phyloP scores from a whole-genome alignment of 768 basidiomycete species.

The Amanita thiersii region DNA sequence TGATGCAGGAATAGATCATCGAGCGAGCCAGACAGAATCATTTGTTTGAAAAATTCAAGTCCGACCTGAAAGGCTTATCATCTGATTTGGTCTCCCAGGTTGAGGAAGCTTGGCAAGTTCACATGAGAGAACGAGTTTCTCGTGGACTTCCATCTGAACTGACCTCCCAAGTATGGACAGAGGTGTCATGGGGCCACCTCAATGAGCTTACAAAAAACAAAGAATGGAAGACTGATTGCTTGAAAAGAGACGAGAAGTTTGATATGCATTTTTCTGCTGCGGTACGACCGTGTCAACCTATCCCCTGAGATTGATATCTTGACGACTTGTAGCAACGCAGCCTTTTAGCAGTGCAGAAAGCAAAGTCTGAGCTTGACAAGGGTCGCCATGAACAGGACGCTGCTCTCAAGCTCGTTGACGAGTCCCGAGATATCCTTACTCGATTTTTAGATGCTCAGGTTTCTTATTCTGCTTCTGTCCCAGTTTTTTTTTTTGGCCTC shows the following conservation, averaged over 20 bases:
- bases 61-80: slow-evolving; percentile 46
- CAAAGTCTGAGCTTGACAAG: slow-evolving; percentile 32
- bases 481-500: slow-evolving; percentile 5
- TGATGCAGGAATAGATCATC: slow-evolving; percentile 63
- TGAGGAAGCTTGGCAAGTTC: slow-evolving; percentile 55
- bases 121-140: slow-evolving; percentile 53
- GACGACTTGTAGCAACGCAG: slow-evolving; percentile 34
- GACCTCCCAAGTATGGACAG: slow-evolving; percentile 37
- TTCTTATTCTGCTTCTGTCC: slow-evolving; percentile 15
- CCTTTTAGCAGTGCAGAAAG: slow-evolving; percentile 43
- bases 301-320: too few species aligned
- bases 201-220: slow-evolving; percentile 39
- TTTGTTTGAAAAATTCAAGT: slow-evolving; percentile 54
- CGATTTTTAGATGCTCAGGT: slow-evolving; percentile 71
- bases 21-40: slow-evolving; percentile 78
- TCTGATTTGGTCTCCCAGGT: slow-evolving; percentile 49
- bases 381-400: slow-evolving; percentile 32
- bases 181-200: slow-evolving; percentile 54
- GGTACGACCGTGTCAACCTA: slow-evolving; percentile 37
- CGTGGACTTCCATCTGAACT: slow-evolving; percentile 52
- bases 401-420: slow-evolving; percentile 57
- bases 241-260: slow-evolving; percentile 85
- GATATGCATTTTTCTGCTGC: slow-evolving; percentile 80
- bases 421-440: slow-evolving; percentile 70
- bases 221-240: slow-evolving; percentile 61